These are phyloP conservation scores for Citrus sinensis DNA, from an alignment of 345 rosid species.

Conservation along the genomic window DNA sequence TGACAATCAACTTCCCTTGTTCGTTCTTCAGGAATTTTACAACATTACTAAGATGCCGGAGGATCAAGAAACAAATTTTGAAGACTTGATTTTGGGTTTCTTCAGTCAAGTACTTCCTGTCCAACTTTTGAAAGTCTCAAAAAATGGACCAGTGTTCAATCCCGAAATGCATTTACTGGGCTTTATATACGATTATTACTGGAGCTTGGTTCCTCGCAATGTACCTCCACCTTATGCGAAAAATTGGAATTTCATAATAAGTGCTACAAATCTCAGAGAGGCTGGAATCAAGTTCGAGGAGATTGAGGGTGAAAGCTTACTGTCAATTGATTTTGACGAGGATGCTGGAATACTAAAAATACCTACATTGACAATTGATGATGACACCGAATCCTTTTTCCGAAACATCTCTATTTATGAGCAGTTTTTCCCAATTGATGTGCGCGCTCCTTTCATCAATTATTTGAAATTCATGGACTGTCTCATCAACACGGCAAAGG, in stretches of 20 bases:
- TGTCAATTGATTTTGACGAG: neutral
- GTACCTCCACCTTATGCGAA: fast-evolving
- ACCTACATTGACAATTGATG: neutral
- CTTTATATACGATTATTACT: neutral
- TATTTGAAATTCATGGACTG: conserved; percentile 17
- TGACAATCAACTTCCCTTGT: neutral
- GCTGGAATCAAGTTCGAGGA: conserved; percentile 13
- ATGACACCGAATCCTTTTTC: neutral
- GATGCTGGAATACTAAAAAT: conserved; percentile 1
- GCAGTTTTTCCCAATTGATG: neutral
- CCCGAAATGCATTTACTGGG: neutral
- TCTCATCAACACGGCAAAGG: neutral
- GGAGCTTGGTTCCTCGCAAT: fast-evolving
- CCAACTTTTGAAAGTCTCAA: neutral
- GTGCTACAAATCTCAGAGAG: conserved; percentile 12
- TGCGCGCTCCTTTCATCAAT: neutral
- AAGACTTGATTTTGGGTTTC: neutral
- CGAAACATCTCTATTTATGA: conserved; percentile 15
- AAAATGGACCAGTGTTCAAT: fast-evolving
- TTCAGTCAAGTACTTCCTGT: neutral
- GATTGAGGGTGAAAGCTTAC: neutral
- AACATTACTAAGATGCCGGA: neutral
- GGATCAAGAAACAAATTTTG: neutral
- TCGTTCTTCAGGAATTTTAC: neutral
- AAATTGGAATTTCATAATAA: neutral